Percentiles rank a stretch among this genome's conserved stretches.
Evolutionary conservation across 306 rosid species (phyloP).

Genomic region (Prunus mira): DNA sequence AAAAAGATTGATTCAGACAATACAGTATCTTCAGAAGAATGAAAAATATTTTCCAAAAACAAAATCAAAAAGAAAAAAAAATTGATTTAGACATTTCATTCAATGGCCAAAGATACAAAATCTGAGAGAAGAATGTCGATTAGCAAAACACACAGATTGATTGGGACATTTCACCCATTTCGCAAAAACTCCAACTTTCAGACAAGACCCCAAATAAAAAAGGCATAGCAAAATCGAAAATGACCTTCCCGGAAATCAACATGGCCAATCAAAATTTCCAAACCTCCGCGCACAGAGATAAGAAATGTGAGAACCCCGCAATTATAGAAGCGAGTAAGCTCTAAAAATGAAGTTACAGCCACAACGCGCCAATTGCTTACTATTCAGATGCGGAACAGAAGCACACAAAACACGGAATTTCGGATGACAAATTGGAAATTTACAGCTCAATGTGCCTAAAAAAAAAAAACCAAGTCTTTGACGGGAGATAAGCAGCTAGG

Average conservation of each 20-base stretch:
- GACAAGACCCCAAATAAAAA: neutral
- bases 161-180: constrained; percentile 7
- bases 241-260: constrained; percentile 30
- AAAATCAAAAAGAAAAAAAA: neutral
- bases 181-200: neutral
- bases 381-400: constrained; percentile 29
- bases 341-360: constrained; percentile 11
- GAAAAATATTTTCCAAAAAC: neutral
- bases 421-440: neutral
- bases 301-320: constrained; percentile 7
- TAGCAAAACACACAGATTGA: constrained; percentile 6
- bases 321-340: neutral
- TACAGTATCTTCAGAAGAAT: neutral
- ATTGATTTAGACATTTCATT: constrained; percentile 32
- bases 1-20: constrained; percentile 8
- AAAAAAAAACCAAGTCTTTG: neutral
- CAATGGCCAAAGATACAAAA: constrained; percentile 19
- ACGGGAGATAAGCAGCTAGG: constrained; percentile 28
- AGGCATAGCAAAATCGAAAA: constrained; percentile 10
- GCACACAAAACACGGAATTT: constrained; percentile 2
- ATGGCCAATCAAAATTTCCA: constrained; percentile 5
- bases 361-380: constrained; percentile 14
- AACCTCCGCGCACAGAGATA: neutral
- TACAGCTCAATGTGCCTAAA: neutral
- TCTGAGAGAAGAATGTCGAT: constrained; percentile 2